Percentiles rank a stretch among this genome's conserved stretches.
Evolutionary conservation across 179 eudicot species (phyloP).

Genomic region (Vitellaria paradoxa): DNA sequence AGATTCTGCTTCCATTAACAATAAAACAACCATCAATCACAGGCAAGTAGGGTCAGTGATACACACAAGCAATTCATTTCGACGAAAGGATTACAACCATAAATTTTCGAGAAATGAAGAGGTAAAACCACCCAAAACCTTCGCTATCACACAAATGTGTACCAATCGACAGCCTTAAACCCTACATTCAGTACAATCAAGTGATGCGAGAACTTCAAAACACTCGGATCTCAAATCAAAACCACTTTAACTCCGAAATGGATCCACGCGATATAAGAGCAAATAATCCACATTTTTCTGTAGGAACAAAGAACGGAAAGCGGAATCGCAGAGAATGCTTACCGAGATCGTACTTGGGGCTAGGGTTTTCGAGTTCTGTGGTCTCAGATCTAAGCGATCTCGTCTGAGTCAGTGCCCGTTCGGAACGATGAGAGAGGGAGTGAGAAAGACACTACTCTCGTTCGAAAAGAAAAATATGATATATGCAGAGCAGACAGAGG

Average conservation of each 20-base stretch:
- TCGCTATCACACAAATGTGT: background rate
- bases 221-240: slow-evolving; percentile 12
- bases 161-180: background rate
- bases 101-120: background rate
- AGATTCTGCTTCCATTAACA: slow-evolving; percentile 2
- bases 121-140: background rate
- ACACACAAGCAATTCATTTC: slow-evolving; percentile 5
- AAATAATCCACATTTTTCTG: background rate
- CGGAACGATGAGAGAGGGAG: background rate
- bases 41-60: background rate
- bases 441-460: background rate
- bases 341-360: slow-evolving; percentile 14
- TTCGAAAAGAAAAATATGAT: background rate
- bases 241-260: background rate
- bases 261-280: too few relatives aligned
- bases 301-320: background rate
- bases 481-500: background rate
- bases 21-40: background rate
- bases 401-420: slow-evolving; percentile 4
- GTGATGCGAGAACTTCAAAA: slow-evolving; percentile 4
- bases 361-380: slow-evolving; percentile 3
- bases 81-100: background rate
- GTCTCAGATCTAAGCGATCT: slow-evolving; percentile 13
- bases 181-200: slow-evolving; percentile 3
- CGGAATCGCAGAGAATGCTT: slow-evolving; percentile 16